These are phyloP conservation scores for Albugo laibachii DNA, from an alignment of 352 stramenopile species.

Conservation along the genomic window DNA sequence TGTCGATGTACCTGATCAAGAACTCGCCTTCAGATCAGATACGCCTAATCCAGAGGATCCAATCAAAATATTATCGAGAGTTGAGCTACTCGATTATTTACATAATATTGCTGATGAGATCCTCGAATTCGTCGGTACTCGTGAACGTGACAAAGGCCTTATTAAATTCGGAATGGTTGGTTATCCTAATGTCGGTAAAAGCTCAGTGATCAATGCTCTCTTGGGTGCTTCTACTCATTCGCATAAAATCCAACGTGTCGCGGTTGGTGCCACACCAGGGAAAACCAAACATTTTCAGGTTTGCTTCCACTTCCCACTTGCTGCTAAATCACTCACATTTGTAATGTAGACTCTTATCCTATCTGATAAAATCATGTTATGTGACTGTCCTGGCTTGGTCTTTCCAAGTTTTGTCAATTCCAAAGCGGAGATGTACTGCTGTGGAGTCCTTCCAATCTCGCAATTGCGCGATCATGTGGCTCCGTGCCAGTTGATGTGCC, in stretches of 20 bases:
- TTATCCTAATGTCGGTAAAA: constrained; percentile 99
- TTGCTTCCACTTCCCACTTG: not conserved
- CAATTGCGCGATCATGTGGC: constrained; percentile 92
- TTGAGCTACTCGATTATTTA: constrained; percentile 60
- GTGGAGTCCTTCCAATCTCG: constrained; percentile 95
- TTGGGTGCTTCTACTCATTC: constrained; percentile 89
- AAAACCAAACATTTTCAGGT: constrained; percentile 99
- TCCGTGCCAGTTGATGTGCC: constrained; percentile 88
- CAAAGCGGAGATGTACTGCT: constrained; percentile 98
- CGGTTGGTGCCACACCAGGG: constrained; percentile 92
- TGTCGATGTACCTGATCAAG: constrained; percentile 14
- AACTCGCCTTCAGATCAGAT: not conserved
- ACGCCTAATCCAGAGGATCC: not conserved
- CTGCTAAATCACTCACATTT: constrained; percentile 1
- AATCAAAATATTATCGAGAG: constrained; percentile 25
- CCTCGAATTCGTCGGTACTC: constrained; percentile 29
- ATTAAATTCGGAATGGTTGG: constrained; percentile 96
- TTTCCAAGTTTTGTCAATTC: constrained; percentile 98
- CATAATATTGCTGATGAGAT: constrained; percentile 28
- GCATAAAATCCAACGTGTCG: constrained; percentile 91
- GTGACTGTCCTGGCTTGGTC: constrained; percentile 98
- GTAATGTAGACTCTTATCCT: constrained; percentile 84
- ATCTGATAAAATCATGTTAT: constrained; percentile 95
- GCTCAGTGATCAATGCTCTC: constrained; percentile 97
- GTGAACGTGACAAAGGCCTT: constrained; percentile 61